Base-by-base conservation (phyloP, 2,329 filamentous ascomycete species). In the Kalmusia sp. region DNA sequence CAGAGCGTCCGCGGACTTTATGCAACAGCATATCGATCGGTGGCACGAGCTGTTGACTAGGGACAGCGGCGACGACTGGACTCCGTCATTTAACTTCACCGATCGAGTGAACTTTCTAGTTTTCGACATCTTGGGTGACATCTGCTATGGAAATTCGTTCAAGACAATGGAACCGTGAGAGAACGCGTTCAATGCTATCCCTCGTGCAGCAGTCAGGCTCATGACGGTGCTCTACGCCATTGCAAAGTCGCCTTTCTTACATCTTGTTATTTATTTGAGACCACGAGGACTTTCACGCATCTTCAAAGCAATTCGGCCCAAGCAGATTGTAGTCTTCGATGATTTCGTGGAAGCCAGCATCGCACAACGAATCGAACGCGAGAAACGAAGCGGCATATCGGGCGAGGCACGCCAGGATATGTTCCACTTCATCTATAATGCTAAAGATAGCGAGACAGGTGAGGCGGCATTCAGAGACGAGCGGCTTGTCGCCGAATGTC, bases 41-140 rank as follows among this genome's bases (percentile, higher is more conserved):
- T 62, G 57, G 59, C 25, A 40, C n/a, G 46, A 62, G 19, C 34
- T 49, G 2, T 39, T 49, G 24, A 28, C 4, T 15, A 14, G 12
- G 11, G 15, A 22, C 14, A 15, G 15, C 12, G 21, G 22, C 12
- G 44, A 37, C 44, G 44, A 38, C 31, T 45, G 41, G 41, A 34
- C 41, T 21, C n/a, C 5, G 11, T 28, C 41, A n/a, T n/a, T 21
- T 19, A 38, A 48, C 31, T 37, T 48, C 31, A 27, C 44, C 2
- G 31, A 34, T 27, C 27, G 39, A 15, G 27, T 40, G 1, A 55
- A 50, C 14, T 9, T 17, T 49, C 63, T 80, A 28, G 65, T 73
- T 27, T 75, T 79, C 52, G 79, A 80, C 51, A 70, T 80, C 27
- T 76, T 80, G 65, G 75, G 74, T 8, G 76, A 78, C 41, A 55